Evolutionary conservation across 768 basidiomycete genomes (phyloP).

Genomic region (Russula dissimulans): DNA sequence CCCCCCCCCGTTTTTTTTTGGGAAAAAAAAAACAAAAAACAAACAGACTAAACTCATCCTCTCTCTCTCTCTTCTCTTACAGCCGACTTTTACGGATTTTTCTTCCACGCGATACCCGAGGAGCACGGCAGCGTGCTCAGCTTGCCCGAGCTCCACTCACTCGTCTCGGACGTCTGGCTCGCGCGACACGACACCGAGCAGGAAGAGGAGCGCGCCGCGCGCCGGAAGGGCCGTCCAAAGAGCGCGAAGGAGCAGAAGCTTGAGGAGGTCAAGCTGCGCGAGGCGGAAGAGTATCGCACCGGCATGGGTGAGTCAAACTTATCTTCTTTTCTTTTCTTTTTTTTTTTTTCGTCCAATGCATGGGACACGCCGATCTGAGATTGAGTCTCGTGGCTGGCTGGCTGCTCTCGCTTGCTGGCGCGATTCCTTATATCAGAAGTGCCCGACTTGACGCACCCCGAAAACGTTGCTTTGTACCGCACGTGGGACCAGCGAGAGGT

Average conservation of each 20-base stretch:
- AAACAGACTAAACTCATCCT: background rate
- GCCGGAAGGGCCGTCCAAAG: slow-evolving; percentile 71
- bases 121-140: slow-evolving; percentile 37
- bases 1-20: background rate
- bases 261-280: slow-evolving; percentile 61
- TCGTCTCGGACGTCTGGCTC: slow-evolving; percentile 64
- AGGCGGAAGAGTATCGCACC: slow-evolving; percentile 65
- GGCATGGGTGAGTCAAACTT: slow-evolving; percentile 54
- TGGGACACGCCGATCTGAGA: background rate
- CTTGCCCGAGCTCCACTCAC: slow-evolving; percentile 53
- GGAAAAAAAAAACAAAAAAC: no score
- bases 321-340: background rate
- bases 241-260: slow-evolving; percentile 55
- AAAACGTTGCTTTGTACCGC: slow-evolving; percentile 62
- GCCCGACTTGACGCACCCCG: slow-evolving; percentile 65
- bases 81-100: slow-evolving; percentile 72
- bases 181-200: slow-evolving; percentile 61
- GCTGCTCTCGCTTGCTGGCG: background rate
- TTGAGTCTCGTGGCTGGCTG: background rate
- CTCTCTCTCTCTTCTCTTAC: background rate
- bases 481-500: slow-evolving; percentile 72
- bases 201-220: slow-evolving; percentile 45
- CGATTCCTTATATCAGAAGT: slow-evolving; percentile 43
- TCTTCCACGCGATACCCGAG: slow-evolving; percentile 61
- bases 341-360: background rate